phyloP scores from a whole-genome alignment of 75 land plant genomes.

The Selaginella moellendorffii region DNA sequence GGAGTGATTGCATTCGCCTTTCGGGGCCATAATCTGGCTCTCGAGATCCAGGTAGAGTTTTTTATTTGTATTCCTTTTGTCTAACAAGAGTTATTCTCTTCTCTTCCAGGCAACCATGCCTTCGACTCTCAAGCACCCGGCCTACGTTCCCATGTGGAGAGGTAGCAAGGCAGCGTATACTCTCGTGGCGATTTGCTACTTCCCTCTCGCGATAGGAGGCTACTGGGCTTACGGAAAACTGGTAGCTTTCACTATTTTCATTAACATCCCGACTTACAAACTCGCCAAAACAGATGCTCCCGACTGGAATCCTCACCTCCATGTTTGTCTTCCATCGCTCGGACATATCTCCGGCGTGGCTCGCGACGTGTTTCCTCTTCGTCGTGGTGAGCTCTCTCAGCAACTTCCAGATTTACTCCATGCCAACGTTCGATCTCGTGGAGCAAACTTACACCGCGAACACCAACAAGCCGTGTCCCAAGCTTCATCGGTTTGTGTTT shows the following conservation, averaged over 20 bases:
- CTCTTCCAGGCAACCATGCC: slow-evolving; percentile 94
- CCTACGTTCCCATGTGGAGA: slow-evolving; percentile 90
- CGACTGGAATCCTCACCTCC: not conserved
- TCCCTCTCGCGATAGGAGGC: slow-evolving; percentile 81
- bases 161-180: slow-evolving; percentile 76
- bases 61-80: not conserved
- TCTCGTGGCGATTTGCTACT: slow-evolving; percentile 64
- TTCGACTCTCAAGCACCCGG: slow-evolving; percentile 74
- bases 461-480: slow-evolving; percentile 9
- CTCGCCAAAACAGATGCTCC: slow-evolving; percentile 2
- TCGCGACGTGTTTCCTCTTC: not conserved
- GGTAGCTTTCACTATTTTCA: slow-evolving; percentile 20
- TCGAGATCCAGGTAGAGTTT: slow-evolving; percentile 71
- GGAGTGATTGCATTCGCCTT: slow-evolving; percentile 84
- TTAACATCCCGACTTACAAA: not conserved
- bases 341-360: not conserved
- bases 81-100: too few relatives aligned
- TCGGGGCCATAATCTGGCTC: slow-evolving; percentile 77
- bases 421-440: slow-evolving; percentile 3
- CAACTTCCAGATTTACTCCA: slow-evolving; percentile 6
- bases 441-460: slow-evolving; percentile 3
- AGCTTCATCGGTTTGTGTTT: not conserved
- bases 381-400: slow-evolving; percentile 1
- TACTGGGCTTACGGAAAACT: slow-evolving; percentile 84
- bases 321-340: slow-evolving; percentile 4